phyloP scores from a whole-genome alignment of 1,284 basidiomycete species.

The Tetrapyrgos nigripes region DNA sequence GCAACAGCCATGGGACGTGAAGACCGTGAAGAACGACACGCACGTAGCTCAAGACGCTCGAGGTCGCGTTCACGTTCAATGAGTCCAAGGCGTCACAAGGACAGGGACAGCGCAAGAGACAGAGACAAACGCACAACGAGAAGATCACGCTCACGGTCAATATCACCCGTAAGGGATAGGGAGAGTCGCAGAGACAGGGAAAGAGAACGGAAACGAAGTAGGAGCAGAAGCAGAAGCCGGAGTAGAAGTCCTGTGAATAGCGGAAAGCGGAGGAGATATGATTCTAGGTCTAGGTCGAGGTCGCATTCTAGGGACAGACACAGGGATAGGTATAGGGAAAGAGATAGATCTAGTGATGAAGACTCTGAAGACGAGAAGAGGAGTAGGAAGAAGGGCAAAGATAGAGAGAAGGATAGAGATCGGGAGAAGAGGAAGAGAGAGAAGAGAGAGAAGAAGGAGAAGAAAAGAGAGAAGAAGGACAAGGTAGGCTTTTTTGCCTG shows the following conservation, averaged over 20 bases:
- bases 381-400: conserved; percentile 55
- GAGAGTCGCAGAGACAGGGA: conserved; percentile 5
- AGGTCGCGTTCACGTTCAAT: conserved; percentile 5
- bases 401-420: conserved; percentile 50
- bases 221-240: conserved; percentile 25
- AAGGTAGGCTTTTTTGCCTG: conserved; percentile 34
- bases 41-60: no score
- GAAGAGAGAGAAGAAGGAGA: conserved; percentile 70
- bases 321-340: conserved; percentile 37
- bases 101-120: not conserved
- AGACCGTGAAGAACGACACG: no score
- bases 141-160: conserved; percentile 14
- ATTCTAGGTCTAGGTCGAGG: conserved; percentile 28
- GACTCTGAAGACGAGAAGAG: conserved; percentile 42
- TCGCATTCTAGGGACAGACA: conserved; percentile 31
- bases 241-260: conserved; percentile 7
- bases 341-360: conserved; percentile 33
- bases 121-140: conserved; percentile 4
- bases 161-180: conserved; percentile 7
- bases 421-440: conserved; percentile 48
- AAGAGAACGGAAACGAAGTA: conserved; percentile 1
- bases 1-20: no score
- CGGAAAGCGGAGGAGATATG: conserved; percentile 24
- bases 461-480: conserved; percentile 66
- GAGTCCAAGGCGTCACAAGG: conserved; percentile 2